These are phyloP conservation scores for Spirogloea muscicola DNA, from an alignment of 139 green algal species.

Conservation along the genomic window DNA sequence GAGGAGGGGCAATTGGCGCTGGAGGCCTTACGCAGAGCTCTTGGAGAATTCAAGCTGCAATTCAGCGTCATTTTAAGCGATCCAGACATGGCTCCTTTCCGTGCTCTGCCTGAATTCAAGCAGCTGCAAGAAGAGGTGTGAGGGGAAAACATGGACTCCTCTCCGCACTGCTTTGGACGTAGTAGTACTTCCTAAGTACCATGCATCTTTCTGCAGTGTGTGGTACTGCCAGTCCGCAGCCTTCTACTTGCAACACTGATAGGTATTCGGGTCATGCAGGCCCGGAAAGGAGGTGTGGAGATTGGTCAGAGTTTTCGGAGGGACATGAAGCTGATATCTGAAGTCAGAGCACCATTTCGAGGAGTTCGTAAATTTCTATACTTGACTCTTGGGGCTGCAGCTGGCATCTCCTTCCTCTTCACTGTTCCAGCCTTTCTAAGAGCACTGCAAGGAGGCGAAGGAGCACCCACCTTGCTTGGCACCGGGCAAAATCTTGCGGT, in stretches of 20 bases:
- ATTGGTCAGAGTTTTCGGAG: conserved; percentile 23
- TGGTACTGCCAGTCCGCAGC: too few species aligned
- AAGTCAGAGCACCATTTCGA: conserved; percentile 38
- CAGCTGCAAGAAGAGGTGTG: conserved; percentile 26
- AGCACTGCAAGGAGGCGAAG: conserved; percentile 19
- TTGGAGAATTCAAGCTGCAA: conserved; percentile 80
- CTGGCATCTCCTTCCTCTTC: conserved; percentile 31
- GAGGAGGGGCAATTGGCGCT: conserved; percentile 51
- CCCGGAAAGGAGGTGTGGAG: conserved; percentile 9
- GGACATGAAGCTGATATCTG: conserved; percentile 37
- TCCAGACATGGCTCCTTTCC: conserved; percentile 30
- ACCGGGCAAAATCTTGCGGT: conserved; percentile 25
- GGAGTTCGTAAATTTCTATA: conserved; percentile 36
- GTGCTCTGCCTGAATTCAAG: conserved; percentile 74
- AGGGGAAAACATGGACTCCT: too few species aligned
- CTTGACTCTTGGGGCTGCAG: conserved; percentile 10
- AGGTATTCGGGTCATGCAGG: too few species aligned
- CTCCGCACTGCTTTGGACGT: too few species aligned
- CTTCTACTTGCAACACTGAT: too few species aligned
- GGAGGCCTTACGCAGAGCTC: conserved; percentile 62
- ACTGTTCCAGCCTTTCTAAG: conserved; percentile 25
- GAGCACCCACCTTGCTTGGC: conserved; percentile 21
- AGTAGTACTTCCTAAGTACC: too few species aligned
- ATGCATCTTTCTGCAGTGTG: too few species aligned
- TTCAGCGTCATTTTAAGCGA: conserved; percentile 74